Evolutionary conservation across 768 basidiomycete species (phyloP), one percentile per base, ranked within the genome.

Genomic region (Russula sp.): DNA sequence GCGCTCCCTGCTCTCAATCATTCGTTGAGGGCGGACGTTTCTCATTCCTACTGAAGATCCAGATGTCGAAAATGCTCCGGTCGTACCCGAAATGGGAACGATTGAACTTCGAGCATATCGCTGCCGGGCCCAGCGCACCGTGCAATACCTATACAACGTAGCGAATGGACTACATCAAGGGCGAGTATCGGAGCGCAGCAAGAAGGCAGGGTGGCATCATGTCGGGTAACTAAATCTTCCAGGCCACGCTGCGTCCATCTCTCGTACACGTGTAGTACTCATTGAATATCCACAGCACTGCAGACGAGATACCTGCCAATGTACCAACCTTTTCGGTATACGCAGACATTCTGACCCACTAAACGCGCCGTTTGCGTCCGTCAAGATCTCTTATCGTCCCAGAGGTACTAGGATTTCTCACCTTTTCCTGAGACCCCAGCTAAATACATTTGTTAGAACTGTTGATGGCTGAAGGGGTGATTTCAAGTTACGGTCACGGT

Each of bases 151-250:
- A 7, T 3, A 13, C 11, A 2, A 22, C 10, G 0, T 10, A 20
- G 2, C 3, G 0, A 5, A 51, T 1, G 49, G n/a, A 22, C 20
- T 65, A 18, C 59, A 65, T 49, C 0, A 13, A 7, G 59, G 64
- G 18, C 59, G 59, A 10, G 50, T 65, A 32, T 65, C 64, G n/a
- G 59, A 65, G 40, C 59, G 42, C 40, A 61, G 64, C 48, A 65
- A 65, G 55, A 61, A 65, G 49, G 64, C 59, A 7, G 64, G 64
- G 24, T 65, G 64, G 64, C 64, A 65, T 30, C 64, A 65, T 28
- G 49, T 61, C 22, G 28, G 48, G 64, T 65, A 61, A 1, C 38
- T 51, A n/a, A 1, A 13, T 44, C 38, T 16, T 34, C 14, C 3
- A 18, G n/a, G 56, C 13, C n/a, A n/a, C 16, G 4, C n/a, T n/a